These are phyloP conservation scores for Udeniomyces megalosporus DNA, from an alignment of 768 basidiomycete species.

Conservation along the genomic window DNA sequence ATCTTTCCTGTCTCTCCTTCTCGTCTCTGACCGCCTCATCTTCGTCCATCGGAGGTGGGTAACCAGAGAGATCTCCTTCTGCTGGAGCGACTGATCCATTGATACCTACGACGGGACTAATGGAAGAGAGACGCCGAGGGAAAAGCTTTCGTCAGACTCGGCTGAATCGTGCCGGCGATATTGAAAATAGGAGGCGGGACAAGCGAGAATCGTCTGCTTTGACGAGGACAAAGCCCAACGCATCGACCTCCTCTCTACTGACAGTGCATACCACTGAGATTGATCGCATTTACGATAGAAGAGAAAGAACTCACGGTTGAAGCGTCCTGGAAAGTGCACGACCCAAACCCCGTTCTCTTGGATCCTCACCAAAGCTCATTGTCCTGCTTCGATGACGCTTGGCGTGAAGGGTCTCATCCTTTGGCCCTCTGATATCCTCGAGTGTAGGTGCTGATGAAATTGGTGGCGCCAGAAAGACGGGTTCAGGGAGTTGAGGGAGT, in stretches of 20 bases:
- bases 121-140: neutral
- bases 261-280: neutral
- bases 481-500: too few species aligned
- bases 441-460: neutral
- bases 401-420: neutral
- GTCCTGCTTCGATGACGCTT: neutral
- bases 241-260: too few species aligned
- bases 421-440: constrained; percentile 2
- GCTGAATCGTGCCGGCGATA: too few species aligned
- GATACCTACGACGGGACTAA: neutral
- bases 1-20: neutral
- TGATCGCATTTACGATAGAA: neutral
- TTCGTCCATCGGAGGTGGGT: neutral
- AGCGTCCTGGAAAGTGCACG: constrained; percentile 1
- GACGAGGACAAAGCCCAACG: too few species aligned
- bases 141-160: too few species aligned
- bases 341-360: neutral
- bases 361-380: neutral
- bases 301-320: neutral
- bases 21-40: constrained; percentile 10
- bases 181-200: neutral
- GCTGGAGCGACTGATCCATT: constrained; percentile 4
- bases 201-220: too few species aligned
- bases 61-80: constrained; percentile 6
- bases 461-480: neutral